Conservation (phyloP, 73 alveolate genomes). For the Loxodes magnus region DNA sequence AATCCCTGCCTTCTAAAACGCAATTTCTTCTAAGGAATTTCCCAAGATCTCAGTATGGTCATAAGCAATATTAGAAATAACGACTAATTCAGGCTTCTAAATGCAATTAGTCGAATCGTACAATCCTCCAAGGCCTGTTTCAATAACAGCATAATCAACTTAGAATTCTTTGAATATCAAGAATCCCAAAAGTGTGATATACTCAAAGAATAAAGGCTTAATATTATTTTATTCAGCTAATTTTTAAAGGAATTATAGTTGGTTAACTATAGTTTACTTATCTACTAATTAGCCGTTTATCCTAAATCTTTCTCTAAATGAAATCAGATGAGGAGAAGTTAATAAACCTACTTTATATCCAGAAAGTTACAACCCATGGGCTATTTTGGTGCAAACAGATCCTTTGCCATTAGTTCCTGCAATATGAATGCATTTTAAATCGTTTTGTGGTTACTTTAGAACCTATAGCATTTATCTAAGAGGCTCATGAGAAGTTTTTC, state of each 20-base stretch:
- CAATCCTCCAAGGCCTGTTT: conserved; percentile 85
- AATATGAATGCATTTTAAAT: conserved; percentile 44
- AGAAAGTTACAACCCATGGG: conserved; percentile 30
- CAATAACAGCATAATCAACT: conserved; percentile 66
- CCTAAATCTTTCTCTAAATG: conserved; percentile 67
- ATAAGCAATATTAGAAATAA: conserved; percentile 65
- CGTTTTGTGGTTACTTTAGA: conserved; percentile 31
- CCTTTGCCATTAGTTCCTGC: conserved; percentile 96
- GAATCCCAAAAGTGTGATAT: conserved; percentile 46
- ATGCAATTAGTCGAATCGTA: conserved; percentile 70
- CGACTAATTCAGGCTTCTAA: conserved; percentile 44
- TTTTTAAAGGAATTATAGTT: conserved; percentile 13
- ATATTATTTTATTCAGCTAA: conserved; percentile 23
- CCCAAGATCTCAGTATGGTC: conserved; percentile 83
- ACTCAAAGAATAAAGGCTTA: conserved; percentile 33
- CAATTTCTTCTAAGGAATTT: conserved; percentile 48
- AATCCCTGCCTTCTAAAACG: conserved; percentile 75
- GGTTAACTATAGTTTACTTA: conserved; percentile 30
- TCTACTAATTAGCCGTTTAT: conserved; percentile 42
- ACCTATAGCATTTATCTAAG: too few relatives aligned
- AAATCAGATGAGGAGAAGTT: conserved; percentile 69
- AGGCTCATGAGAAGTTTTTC: background rate
- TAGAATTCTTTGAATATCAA: conserved; percentile 33
- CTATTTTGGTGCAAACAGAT: conserved; percentile 46
- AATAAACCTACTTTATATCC: conserved; percentile 60